Base-by-base conservation (phyloP, 148 eudicot species). In the Gaultheria prostrata region DNA sequence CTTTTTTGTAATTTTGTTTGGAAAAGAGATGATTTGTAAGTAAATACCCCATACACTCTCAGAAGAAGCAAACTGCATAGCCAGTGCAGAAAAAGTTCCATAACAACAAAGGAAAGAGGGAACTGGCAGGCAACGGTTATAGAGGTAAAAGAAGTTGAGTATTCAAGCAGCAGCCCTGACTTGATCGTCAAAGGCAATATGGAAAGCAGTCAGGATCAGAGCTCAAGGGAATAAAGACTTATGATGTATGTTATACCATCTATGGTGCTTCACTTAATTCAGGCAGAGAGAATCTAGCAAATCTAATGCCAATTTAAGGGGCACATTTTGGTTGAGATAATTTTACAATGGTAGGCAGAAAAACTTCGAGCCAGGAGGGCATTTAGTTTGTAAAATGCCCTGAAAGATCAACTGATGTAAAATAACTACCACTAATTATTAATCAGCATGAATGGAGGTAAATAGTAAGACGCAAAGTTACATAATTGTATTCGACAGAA, bases 251-350 rank as follows among this genome's bases (percentile, higher is more conserved):
- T 9, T 73, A 33, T 20, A 39, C 7, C 43, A 39, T 39, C 43
- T 39, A 71, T 35, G 24, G 74, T 33, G 76, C 76, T 35, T 33
- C 76, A 18, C 49, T 9, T 9, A 73, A 43, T 43, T 35, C n/a
- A 3, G 50, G 77, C 24, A 43, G 13, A 39, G 51, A 73, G 28
- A 20, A 20, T 73, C 26, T 9, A 43, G 11, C 1, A 1, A 48
- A 72, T 17, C 77, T 39, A 8, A 73, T 17, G 77, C 53, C 7
- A 48, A n/a, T 15, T 75, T 9, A 6, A 74, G 20, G 18, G 54
- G 78, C 78, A 75, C 32, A n/a, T 75, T 75, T 75, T 75, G 78
- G 30, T 45, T 12, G 78, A 46, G 54, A 75, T 46, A 39, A 39
- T 75, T 43, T 45, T 46, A 3, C 17, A 46, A 46, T 75, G 4